Conservation (phyloP, 2,329 filamentous ascomycete genomes). For the Fusarium sp. region DNA sequence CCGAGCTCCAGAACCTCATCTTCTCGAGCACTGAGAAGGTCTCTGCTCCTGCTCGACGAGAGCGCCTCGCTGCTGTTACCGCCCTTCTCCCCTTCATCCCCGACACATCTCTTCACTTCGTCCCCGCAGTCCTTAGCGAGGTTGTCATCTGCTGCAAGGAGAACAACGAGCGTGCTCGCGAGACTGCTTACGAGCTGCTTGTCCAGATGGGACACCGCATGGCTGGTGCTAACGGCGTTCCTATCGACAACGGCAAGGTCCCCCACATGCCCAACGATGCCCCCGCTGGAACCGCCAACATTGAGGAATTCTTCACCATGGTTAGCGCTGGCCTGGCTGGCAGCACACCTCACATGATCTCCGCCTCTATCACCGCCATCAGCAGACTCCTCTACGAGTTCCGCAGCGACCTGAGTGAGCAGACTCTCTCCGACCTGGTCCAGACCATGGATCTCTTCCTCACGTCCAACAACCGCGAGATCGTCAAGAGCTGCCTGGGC, state of each 20-base stretch:
- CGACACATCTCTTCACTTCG: constrained; percentile 85
- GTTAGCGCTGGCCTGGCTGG: constrained; percentile 94
- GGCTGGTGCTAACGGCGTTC: constrained; percentile 71
- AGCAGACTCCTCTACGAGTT: constrained; percentile 96
- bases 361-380: constrained; percentile 93
- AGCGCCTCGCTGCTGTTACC: constrained; percentile 85
- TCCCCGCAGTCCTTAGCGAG: constrained; percentile 90
- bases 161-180: constrained; percentile 93
- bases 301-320: constrained; percentile 99
- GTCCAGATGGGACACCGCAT: constrained; percentile 90
- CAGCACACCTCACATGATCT: constrained; percentile 96
- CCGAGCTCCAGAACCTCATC: constrained; percentile 85
- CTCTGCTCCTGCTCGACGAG: constrained; percentile 85
- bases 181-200: constrained; percentile 88
- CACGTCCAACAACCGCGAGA: constrained; percentile 95
- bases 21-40: constrained; percentile 85
- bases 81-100: constrained; percentile 85
- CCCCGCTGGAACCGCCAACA: constrained; percentile 79
- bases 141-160: constrained; percentile 98
- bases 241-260: constrained; percentile 87
- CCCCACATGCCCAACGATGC: constrained; percentile 87
- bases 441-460: constrained; percentile 97
- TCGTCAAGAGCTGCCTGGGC: constrained; percentile 92
- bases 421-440: constrained; percentile 85
- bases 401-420: constrained; percentile 74